Base-by-base conservation (phyloP, 805 yeast species). In the Cephaloascus albidus region DNA sequence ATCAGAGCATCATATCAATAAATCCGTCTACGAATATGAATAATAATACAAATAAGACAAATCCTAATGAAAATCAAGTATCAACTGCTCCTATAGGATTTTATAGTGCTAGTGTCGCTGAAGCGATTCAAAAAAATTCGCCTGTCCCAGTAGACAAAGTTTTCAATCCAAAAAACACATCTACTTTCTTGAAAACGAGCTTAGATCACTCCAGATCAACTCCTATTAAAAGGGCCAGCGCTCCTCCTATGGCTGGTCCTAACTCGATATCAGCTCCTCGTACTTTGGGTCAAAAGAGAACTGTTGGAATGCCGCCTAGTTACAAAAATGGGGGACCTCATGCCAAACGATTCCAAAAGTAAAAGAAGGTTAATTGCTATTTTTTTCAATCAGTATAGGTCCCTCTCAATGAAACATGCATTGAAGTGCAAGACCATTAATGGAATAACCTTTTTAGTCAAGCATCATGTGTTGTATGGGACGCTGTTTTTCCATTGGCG, bases 161-260 rank as follows among this genome's bases (percentile, higher is more conserved):
- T n/a, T 77, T 69, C 46, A 70, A 80, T 36, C 77, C 84, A 0
- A 74, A 70, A 38, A 74, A 77, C 43, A 56, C 67, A 31, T 75
- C 75, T 4, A 72, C 70, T 12, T 71, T 67, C 45, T 72, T 77
- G 40, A 51, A 63, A 35, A 55, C 68, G 16, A 78, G 82, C 0
- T 63, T 81, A 12, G 88, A 84, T 54, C 90, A 81, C 36, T 67
- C 71, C 1, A 78, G 73, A 41, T 82, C 89, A 0, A 73, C 76
- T 3, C 88, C 84, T 2, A 63, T 83, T 2, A 74, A 73, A 42
- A 60, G 78, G 23, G 37, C 53, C n/a, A 17, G 27, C n/a, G 16
- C 16, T 14, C 26, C 36, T 17, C 20, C n/a, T 15, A 34, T 8
- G 6, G 12, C 28, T 12, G 28, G 6, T 23, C 28, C 28, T 8